phyloP scores from a whole-genome alignment of 2,329 filamentous ascomycete species.

The Zymoseptoria crescenta region DNA sequence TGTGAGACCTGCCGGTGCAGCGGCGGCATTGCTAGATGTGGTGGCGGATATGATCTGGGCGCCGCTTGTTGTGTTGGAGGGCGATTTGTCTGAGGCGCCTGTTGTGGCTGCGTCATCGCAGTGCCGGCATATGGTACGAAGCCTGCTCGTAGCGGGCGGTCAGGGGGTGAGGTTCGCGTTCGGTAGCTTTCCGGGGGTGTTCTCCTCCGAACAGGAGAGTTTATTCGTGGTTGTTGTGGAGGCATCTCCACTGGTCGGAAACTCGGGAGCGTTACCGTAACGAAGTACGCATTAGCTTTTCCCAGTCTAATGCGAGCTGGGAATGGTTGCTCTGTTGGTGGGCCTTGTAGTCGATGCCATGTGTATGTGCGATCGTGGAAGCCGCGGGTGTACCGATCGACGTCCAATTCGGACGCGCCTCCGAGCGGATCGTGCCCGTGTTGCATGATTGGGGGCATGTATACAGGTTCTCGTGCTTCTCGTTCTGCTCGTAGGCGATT shows the following conservation, averaged over 20 bases:
- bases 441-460: constrained; percentile 43
- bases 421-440: constrained; percentile 37
- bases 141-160: constrained; percentile 11
- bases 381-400: constrained; percentile 38
- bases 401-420: constrained; percentile 34
- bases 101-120: constrained; percentile 6
- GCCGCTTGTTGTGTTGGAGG: constrained; percentile 9
- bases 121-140: constrained; percentile 11
- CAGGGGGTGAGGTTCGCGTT: constrained; percentile 12
- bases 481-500: constrained; percentile 40
- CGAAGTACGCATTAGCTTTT: constrained; percentile 40
- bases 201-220: constrained; percentile 1
- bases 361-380: constrained; percentile 35
- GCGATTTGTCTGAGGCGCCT: constrained; percentile 6
- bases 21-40: constrained; percentile 8
- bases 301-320: constrained; percentile 32
- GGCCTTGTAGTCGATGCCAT: constrained; percentile 33
- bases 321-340: constrained; percentile 29
- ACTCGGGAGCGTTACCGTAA: constrained; percentile 34
- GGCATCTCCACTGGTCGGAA: constrained; percentile 20
- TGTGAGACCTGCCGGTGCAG: constrained; percentile 5
- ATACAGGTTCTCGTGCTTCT: constrained; percentile 41
- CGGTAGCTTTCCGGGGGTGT: constrained; percentile 7
- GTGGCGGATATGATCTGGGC: constrained; percentile 12
- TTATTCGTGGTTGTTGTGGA: background rate